Evolutionary conservation across 306 rosid species (phyloP).

Genomic region (Casuarina cunninghamiana): DNA sequence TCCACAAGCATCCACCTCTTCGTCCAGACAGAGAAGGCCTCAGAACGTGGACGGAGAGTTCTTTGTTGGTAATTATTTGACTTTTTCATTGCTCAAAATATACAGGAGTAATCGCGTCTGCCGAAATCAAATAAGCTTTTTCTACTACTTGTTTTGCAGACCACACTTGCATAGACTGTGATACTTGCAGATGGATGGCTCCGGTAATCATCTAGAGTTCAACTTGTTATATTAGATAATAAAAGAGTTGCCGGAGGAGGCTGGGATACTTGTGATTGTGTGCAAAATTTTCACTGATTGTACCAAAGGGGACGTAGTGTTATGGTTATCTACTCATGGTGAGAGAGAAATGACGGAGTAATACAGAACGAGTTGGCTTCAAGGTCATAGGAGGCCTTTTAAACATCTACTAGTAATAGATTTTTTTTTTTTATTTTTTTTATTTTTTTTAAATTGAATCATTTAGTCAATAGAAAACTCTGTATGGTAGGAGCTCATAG

Average conservation of each 20-base stretch:
- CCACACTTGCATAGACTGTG: conserved; percentile 24
- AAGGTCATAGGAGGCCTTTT: neutral
- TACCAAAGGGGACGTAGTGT: no score
- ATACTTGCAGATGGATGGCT: conserved; percentile 28
- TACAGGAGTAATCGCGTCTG: neutral
- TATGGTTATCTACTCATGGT: neutral
- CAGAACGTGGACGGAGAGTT: conserved; percentile 16
- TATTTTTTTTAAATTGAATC: no score
- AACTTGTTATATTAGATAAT: neutral
- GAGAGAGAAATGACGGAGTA: neutral
- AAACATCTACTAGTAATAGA: neutral
- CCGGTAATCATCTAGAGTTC: conserved; percentile 4
- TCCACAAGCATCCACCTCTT: neutral
- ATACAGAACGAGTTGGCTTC: neutral
- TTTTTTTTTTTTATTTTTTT: neutral
- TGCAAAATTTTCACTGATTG: neutral
- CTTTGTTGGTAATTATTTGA: neutral
- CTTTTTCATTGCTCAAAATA: neutral
- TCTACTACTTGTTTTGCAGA: neutral
- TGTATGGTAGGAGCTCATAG: no score
- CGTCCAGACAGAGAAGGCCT: neutral
- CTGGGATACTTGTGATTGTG: no score
- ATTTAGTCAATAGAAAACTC: no score
- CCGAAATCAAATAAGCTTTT: neutral
- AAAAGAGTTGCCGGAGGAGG: no score